phyloP scores from a whole-genome alignment of 306 rosid genomes.

The Vigna hirtella region DNA sequence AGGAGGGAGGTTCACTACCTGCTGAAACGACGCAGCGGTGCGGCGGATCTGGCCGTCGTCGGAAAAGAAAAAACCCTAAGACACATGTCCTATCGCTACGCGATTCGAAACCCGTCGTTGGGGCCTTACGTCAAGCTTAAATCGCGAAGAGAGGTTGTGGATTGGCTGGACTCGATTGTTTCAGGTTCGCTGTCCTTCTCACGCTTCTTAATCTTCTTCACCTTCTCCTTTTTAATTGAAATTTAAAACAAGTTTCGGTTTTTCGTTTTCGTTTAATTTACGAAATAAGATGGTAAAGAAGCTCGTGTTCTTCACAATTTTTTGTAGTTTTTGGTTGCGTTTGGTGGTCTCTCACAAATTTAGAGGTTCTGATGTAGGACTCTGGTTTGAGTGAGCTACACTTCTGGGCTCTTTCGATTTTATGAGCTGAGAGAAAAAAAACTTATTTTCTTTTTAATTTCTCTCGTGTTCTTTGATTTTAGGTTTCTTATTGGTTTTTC shows the following conservation, averaged over 20 bases:
- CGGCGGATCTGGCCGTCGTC: constrained; percentile 76
- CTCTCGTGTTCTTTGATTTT: neutral
- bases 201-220: neutral
- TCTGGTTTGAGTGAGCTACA: neutral
- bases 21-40: constrained; percentile 61
- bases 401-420: neutral
- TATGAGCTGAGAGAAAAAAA: neutral
- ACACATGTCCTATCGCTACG: constrained; percentile 75
- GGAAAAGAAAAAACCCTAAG: constrained; percentile 82
- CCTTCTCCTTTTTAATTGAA: neutral
- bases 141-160: constrained; percentile 76
- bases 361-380: neutral
- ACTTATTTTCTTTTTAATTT: neutral
- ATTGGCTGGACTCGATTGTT: constrained; percentile 74
- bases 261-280: neutral
- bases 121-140: constrained; percentile 60
- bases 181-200: constrained; percentile 64
- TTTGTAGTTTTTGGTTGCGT: too few species aligned
- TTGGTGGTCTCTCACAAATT: neutral
- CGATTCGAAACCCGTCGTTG: constrained; percentile 41
- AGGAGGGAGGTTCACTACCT: constrained; percentile 74
- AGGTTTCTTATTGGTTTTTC: neutral
- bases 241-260: neutral
- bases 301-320: neutral
- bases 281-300: neutral